A percentile compares a stretch with the other conserved stretches of the same genome.
Evolutionary conservation across 2,329 filamentous ascomycete species (phyloP).

Genomic region (Incumbomyces delicatus): DNA sequence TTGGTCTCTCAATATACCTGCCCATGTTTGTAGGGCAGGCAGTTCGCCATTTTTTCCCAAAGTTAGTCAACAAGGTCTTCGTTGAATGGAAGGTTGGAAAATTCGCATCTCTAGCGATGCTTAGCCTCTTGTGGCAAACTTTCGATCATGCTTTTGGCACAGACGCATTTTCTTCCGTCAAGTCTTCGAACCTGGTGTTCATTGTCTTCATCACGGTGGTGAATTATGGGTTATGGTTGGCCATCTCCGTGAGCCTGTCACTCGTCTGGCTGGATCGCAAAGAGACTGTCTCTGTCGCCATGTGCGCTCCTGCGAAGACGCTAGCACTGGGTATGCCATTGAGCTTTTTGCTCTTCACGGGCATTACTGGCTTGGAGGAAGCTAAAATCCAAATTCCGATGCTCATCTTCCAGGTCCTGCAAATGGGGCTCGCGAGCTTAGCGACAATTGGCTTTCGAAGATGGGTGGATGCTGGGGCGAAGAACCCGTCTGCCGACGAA

Average conservation of each 20-base stretch:
- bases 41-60: conserved; percentile 47
- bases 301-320: conserved; percentile 65
- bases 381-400: conserved; percentile 55
- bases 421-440: conserved; percentile 33
- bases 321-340: conserved; percentile 61
- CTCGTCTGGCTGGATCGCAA: conserved; percentile 46
- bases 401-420: conserved; percentile 45
- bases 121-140: conserved; percentile 53
- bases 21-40: conserved; percentile 55
- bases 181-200: conserved; percentile 53
- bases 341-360: conserved; percentile 56
- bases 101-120: conserved; percentile 33
- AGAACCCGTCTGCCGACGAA: conserved; percentile 2
- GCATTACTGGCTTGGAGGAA: conserved; percentile 44
- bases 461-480: conserved; percentile 27
- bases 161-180: conserved; percentile 49
- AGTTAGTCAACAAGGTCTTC: conserved; percentile 45
- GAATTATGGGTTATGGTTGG: conserved; percentile 53
- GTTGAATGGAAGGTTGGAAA: conserved; percentile 38
- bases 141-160: conserved; percentile 59
- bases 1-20: conserved; percentile 57
- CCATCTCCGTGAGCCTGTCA: conserved; percentile 49
- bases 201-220: conserved; percentile 58
- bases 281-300: conserved; percentile 61
- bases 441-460: conserved; percentile 33